These are phyloP conservation scores for Xylariales sp. DNA, from an alignment of 2,329 filamentous ascomycete species.

Conservation along the genomic window DNA sequence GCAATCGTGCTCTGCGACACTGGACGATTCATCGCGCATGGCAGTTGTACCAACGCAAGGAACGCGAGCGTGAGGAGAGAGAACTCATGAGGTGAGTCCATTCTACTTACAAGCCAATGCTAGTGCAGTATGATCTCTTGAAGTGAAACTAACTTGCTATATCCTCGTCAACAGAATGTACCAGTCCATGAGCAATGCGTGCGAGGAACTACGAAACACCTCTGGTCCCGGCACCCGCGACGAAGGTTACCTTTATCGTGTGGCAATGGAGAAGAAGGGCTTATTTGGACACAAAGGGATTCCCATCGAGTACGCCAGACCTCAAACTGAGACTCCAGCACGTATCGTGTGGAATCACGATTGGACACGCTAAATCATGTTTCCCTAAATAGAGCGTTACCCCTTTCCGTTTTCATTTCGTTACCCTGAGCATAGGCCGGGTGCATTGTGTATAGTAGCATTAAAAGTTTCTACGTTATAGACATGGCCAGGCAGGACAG, in stretches of 20 bases:
- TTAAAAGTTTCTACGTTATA: too few relatives aligned
- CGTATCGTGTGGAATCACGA: slow-evolving; percentile 85
- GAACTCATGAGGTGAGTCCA: slow-evolving; percentile 62
- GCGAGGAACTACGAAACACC: slow-evolving; percentile 71
- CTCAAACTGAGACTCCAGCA: slow-evolving; percentile 78
- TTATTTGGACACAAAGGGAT: slow-evolving; percentile 68
- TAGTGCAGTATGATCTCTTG: too few relatives aligned
- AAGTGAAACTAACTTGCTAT: slow-evolving; percentile 11
- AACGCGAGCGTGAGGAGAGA: slow-evolving; percentile 57
- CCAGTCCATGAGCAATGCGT: slow-evolving; percentile 77
- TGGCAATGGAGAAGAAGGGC: slow-evolving; percentile 87
- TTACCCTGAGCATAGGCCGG: too few relatives aligned
- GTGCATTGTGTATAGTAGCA: too few relatives aligned
- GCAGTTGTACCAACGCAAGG: slow-evolving; percentile 71
- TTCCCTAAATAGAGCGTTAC: too few relatives aligned
- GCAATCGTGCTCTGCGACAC: slow-evolving; percentile 82
- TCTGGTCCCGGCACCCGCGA: slow-evolving; percentile 52
- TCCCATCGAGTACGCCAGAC: slow-evolving; percentile 85
- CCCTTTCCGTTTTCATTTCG: too few relatives aligned
- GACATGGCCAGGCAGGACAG: too few relatives aligned
- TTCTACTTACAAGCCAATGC: too few relatives aligned
- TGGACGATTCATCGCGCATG: slow-evolving; percentile 99
- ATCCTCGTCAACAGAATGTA: slow-evolving; percentile 45
- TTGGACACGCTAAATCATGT: slow-evolving; percentile 64
- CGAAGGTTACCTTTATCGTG: slow-evolving; percentile 73